These are phyloP conservation scores for Coemansia erecta DNA, from an alignment of 192 early-diverging fungal species.

Conservation along the genomic window DNA sequence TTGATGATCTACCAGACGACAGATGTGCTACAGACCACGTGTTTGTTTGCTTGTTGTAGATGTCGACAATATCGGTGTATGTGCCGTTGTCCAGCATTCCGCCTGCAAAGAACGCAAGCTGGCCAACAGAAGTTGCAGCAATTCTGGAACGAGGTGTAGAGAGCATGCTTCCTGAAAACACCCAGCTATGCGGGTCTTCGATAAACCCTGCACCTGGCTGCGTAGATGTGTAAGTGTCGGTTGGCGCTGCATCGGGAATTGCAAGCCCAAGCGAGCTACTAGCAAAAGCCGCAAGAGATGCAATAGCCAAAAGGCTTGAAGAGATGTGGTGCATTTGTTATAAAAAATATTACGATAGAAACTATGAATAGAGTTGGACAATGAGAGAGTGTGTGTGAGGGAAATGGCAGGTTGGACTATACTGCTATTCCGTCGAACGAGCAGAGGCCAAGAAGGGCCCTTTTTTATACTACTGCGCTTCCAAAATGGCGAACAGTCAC, in stretches of 20 bases:
- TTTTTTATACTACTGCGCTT: too few relatives aligned
- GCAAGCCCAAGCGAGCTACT: slow-evolving; percentile 3
- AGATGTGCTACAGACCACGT: slow-evolving; percentile 37
- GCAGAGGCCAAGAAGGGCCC: too few relatives aligned
- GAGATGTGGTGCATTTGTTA: not conserved
- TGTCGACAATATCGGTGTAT: slow-evolving; percentile 44
- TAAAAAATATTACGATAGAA: not conserved
- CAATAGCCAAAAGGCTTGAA: slow-evolving; percentile 1
- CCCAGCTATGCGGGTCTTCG: slow-evolving; percentile 23
- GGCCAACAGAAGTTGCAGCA: slow-evolving; percentile 34
- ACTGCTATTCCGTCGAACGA: too few relatives aligned
- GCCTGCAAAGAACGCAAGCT: slow-evolving; percentile 49
- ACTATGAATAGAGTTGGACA: not conserved
- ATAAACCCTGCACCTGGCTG: slow-evolving; percentile 3
- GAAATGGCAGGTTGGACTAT: too few relatives aligned
- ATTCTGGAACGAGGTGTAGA: slow-evolving; percentile 35
- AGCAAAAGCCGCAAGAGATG: not conserved
- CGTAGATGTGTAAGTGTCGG: not conserved
- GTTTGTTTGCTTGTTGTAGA: slow-evolving; percentile 32
- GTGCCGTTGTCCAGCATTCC: slow-evolving; percentile 38
- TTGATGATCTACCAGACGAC: slow-evolving; percentile 27
- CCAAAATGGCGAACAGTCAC: too few relatives aligned
- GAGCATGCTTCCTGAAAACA: slow-evolving; percentile 35
- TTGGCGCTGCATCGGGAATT: not conserved
- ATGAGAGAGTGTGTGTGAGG: too few relatives aligned